Evolutionary conservation across 2,329 filamentous ascomycete species (phyloP).

Genomic region (Ophiostoma angusticollis): DNA sequence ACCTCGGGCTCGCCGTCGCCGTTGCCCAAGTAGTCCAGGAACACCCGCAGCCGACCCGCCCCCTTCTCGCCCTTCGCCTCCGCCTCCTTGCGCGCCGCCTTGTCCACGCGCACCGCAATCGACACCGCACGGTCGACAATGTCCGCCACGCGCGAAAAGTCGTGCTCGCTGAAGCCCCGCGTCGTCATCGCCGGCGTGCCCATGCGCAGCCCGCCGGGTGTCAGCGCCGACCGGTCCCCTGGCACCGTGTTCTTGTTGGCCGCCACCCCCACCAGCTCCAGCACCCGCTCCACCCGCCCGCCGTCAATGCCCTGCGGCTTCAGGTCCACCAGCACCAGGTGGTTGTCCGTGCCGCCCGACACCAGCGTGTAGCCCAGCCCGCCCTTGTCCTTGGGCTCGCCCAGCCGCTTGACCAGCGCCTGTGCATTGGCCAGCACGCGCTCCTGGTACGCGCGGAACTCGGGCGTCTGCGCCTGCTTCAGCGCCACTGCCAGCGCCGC

Average conservation of each 20-base stretch:
- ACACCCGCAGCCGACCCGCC: slow-evolving; percentile 51
- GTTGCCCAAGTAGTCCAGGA: slow-evolving; percentile 54
- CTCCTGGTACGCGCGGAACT: slow-evolving; percentile 88
- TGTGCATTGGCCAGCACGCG: slow-evolving; percentile 86
- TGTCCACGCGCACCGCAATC: slow-evolving; percentile 66
- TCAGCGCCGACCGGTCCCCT: slow-evolving; percentile 84
- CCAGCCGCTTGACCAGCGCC: slow-evolving; percentile 59
- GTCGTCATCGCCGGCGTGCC: slow-evolving; percentile 97
- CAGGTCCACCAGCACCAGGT: slow-evolving; percentile 84
- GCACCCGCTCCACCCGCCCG: slow-evolving; percentile 74
- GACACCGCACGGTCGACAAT: slow-evolving; percentile 74
- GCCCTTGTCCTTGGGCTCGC: slow-evolving; percentile 57
- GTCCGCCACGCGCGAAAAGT: slow-evolving; percentile 77
- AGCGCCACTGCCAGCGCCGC: slow-evolving; percentile 87
- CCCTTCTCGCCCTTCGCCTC: slow-evolving; percentile 55
- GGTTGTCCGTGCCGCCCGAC: slow-evolving; percentile 91
- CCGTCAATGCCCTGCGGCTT: slow-evolving; percentile 83
- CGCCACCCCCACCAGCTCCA: slow-evolving; percentile 90
- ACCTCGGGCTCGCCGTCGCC: slow-evolving; percentile 59
- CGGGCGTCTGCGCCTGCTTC: slow-evolving; percentile 78
- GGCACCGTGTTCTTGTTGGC: slow-evolving; percentile 99
- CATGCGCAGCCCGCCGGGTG: slow-evolving; percentile 85
- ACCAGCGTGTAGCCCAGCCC: slow-evolving; percentile 80
- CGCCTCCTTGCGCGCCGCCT: slow-evolving; percentile 54
- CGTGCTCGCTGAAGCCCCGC: slow-evolving; percentile 75